phyloP scores from a whole-genome alignment of 2,329 filamentous ascomycete genomes.

The Sarocladium kiliense region DNA sequence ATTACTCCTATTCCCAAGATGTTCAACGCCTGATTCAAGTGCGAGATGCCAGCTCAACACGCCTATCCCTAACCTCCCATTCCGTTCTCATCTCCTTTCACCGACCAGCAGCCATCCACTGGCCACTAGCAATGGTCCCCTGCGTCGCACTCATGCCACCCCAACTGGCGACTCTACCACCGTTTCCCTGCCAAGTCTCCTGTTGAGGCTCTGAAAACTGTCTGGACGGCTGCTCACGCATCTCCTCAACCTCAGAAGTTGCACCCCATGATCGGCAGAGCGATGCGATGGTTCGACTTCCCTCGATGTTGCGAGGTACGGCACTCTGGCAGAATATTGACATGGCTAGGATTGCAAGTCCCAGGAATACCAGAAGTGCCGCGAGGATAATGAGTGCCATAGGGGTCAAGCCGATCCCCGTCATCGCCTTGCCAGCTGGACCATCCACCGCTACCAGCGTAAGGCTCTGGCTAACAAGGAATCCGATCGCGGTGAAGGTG shows the following conservation, averaged over 20 bases:
- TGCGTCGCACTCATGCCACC: neutral
- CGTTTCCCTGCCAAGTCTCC: neutral
- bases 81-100: neutral
- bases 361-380: conserved; percentile 30
- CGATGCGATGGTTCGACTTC: neutral
- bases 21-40: neutral
- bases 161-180: neutral
- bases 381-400: conserved; percentile 37
- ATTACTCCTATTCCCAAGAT: neutral
- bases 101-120: conserved; percentile 7
- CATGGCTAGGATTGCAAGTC: conserved; percentile 28
- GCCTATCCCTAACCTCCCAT: neutral
- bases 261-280: conserved; percentile 1
- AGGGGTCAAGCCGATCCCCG: conserved; percentile 36
- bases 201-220: neutral
- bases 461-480: conserved; percentile 41
- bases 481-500: conserved; percentile 37
- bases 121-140: neutral
- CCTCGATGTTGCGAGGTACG: neutral
- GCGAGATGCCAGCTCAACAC: conserved; percentile 6
- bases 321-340: conserved; percentile 18
- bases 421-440: conserved; percentile 13
- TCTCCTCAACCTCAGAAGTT: neutral
- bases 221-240: neutral
- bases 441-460: conserved; percentile 28